A percentile compares a stretch with the other conserved stretches of the same genome.
Conservation (phyloP, 2,329 filamentous ascomycete species). For the Calonectria fujianensis region DNA sequence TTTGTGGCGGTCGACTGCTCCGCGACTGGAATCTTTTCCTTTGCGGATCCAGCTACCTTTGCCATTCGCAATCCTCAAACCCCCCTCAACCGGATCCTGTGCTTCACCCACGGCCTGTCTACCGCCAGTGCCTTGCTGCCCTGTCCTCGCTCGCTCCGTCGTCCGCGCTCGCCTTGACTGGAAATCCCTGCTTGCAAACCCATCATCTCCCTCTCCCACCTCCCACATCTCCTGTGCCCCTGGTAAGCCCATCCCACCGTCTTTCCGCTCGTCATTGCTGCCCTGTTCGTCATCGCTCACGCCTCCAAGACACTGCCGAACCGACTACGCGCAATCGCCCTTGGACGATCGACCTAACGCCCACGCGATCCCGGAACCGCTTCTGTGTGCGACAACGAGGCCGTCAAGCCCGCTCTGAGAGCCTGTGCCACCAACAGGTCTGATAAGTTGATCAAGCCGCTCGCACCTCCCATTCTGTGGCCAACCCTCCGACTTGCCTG, state of each 20-base stretch:
- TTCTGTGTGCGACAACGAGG: slow-evolving; percentile 49
- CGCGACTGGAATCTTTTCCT: slow-evolving; percentile 57
- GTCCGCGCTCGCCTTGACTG: slow-evolving; percentile 37
- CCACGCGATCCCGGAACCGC: slow-evolving; percentile 44
- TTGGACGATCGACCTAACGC: slow-evolving; percentile 47
- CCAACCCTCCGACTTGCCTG: slow-evolving; percentile 35
- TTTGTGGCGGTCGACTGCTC: slow-evolving; percentile 54
- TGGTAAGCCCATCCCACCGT: slow-evolving; percentile 52
- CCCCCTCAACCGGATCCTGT: slow-evolving; percentile 45
- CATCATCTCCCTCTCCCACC: slow-evolving; percentile 8
- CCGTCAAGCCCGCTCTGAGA: slow-evolving; percentile 47
- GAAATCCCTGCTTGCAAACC: slow-evolving; percentile 35
- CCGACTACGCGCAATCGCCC: slow-evolving; percentile 47
- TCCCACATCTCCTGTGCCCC: slow-evolving; percentile 36
- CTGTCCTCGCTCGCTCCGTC: slow-evolving; percentile 17
- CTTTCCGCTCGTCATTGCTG: slow-evolving; percentile 47
- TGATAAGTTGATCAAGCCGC: slow-evolving; percentile 41
- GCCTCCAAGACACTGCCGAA: slow-evolving; percentile 42
- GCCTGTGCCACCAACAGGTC: slow-evolving; percentile 50
- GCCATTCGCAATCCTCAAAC: slow-evolving; percentile 50
- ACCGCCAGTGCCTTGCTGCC: slow-evolving; percentile 12
- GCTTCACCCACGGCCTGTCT: slow-evolving; percentile 31
- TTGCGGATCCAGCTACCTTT: slow-evolving; percentile 49
- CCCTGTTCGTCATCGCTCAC: slow-evolving; percentile 52
- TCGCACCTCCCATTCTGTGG: slow-evolving; percentile 37